Evolutionary conservation across 495 filamentous ascomycete species (phyloP).

Genomic region (Penicillium nucicola): DNA sequence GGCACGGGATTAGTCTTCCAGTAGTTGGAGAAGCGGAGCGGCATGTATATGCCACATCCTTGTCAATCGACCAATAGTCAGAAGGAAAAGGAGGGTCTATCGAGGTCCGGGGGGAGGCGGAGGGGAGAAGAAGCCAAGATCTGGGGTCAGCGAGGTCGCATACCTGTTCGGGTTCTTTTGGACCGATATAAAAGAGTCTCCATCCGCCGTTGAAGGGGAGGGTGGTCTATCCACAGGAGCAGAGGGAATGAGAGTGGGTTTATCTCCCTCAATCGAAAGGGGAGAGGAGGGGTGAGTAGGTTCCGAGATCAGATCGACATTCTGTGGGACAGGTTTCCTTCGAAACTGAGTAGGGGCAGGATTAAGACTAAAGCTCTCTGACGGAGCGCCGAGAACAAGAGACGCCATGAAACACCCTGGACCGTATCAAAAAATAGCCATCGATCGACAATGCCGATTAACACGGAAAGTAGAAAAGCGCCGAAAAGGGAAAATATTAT

Average conservation of each 20-base stretch:
- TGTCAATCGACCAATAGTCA: slow-evolving; percentile 1
- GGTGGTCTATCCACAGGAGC: slow-evolving; percentile 15
- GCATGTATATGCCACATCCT: slow-evolving; percentile 24
- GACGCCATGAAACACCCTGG: slow-evolving; percentile 27
- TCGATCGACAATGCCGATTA: slow-evolving; percentile 28
- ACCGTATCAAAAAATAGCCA: slow-evolving; percentile 27
- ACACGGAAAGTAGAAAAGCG: slow-evolving; percentile 16
- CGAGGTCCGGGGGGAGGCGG: slow-evolving; percentile 7
- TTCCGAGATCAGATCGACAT: slow-evolving; percentile 28
- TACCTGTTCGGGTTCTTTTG: slow-evolving; percentile 44
- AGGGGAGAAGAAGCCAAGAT: no score
- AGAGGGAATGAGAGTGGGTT: slow-evolving; percentile 23
- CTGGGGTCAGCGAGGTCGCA: slow-evolving; percentile 14
- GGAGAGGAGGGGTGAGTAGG: slow-evolving; percentile 28
- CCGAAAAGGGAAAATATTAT: slow-evolving; percentile 24
- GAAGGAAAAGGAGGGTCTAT: slow-evolving; percentile 6
- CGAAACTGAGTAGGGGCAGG: slow-evolving; percentile 25
- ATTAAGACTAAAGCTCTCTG: slow-evolving; percentile 11
- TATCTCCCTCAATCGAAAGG: slow-evolving; percentile 28
- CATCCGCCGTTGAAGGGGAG: slow-evolving; percentile 28
- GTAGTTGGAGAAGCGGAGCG: slow-evolving; percentile 15
- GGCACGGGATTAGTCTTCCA: slow-evolving; percentile 32
- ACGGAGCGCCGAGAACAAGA: slow-evolving; percentile 23
- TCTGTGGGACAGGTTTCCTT: slow-evolving; percentile 39
- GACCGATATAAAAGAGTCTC: slow-evolving; percentile 30